Conservation (phyloP, 2,329 filamentous ascomycete species). For the Albophoma yamanashiensis region DNA sequence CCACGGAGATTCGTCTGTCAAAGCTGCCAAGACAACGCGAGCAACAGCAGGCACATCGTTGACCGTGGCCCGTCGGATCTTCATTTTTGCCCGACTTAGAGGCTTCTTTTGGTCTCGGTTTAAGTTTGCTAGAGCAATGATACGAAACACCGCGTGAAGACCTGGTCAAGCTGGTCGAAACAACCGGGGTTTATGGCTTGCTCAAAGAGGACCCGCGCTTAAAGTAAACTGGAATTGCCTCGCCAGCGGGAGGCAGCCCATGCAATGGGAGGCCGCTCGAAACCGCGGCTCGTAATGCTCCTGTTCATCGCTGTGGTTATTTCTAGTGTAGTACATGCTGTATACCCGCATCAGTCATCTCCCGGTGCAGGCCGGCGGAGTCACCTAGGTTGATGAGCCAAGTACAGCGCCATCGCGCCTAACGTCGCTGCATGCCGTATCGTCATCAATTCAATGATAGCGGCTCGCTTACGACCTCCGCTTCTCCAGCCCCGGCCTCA, state of each 20-base stretch:
- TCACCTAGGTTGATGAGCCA: background rate
- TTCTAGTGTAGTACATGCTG: background rate
- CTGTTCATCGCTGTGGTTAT: background rate
- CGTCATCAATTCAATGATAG: background rate
- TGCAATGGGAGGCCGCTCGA: background rate
- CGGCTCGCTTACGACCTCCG: background rate
- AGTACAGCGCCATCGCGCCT: background rate
- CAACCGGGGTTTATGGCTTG: background rate
- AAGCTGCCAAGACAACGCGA: slow-evolving; percentile 6
- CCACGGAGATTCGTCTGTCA: slow-evolving; percentile 8
- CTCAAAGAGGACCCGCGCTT: background rate
- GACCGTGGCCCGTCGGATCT: slow-evolving; percentile 6
- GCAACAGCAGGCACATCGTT: slow-evolving; percentile 9
- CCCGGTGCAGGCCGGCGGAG: background rate
- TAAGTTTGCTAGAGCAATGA: background rate
- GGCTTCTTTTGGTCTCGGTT: background rate
- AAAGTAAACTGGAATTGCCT: background rate
- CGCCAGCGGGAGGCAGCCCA: background rate
- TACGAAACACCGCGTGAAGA: background rate
- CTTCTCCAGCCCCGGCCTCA: background rate
- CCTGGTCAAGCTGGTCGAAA: background rate
- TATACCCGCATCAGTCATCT: background rate
- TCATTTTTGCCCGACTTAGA: background rate
- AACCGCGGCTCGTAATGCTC: background rate
- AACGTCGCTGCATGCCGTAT: background rate